Evolutionary conservation across 495 filamentous ascomycete species (phyloP).

Genomic region (Daldinia childiae): DNA sequence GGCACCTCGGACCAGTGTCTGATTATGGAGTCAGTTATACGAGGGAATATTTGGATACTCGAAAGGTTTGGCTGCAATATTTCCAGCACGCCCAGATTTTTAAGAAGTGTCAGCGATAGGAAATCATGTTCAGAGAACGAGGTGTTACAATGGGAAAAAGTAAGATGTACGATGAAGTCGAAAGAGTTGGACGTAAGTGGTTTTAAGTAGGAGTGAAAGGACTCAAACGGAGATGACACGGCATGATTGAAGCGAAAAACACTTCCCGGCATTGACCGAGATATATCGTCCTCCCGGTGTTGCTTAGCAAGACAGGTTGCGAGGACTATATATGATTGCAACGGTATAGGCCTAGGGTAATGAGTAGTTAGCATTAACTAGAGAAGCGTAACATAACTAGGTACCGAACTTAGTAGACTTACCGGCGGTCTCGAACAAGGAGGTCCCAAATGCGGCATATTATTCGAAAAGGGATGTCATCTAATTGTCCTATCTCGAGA

Average conservation of each 20-base stretch:
- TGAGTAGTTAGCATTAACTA: neutral
- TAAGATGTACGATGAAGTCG: constrained; percentile 46
- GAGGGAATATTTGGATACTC: neutral
- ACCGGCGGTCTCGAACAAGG: constrained; percentile 9
- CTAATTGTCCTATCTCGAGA: constrained; percentile 12
- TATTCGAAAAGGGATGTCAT: constrained; percentile 25
- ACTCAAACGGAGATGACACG: constrained; percentile 16
- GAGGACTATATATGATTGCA: constrained; percentile 42
- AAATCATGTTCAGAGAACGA: constrained; percentile 38
- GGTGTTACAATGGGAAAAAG: constrained; percentile 26
- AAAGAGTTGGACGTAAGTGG: constrained; percentile 34
- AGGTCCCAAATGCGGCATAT: constrained; percentile 32
- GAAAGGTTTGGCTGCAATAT: constrained; percentile 26
- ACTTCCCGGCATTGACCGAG: neutral
- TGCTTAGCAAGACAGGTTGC: constrained; percentile 7
- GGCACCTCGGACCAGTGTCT: constrained; percentile 42
- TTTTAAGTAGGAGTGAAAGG: constrained; percentile 33
- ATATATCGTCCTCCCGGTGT: neutral
- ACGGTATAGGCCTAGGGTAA: constrained; percentile 1
- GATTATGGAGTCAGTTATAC: constrained; percentile 45
- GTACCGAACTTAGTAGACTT: neutral
- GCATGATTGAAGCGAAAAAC: constrained; percentile 11
- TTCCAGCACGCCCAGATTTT: constrained; percentile 48
- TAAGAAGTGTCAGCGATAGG: constrained; percentile 40
- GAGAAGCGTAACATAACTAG: neutral